These are phyloP conservation scores for Trifolium pratense DNA, from an alignment of 306 rosid genomes.

Conservation along the genomic window DNA sequence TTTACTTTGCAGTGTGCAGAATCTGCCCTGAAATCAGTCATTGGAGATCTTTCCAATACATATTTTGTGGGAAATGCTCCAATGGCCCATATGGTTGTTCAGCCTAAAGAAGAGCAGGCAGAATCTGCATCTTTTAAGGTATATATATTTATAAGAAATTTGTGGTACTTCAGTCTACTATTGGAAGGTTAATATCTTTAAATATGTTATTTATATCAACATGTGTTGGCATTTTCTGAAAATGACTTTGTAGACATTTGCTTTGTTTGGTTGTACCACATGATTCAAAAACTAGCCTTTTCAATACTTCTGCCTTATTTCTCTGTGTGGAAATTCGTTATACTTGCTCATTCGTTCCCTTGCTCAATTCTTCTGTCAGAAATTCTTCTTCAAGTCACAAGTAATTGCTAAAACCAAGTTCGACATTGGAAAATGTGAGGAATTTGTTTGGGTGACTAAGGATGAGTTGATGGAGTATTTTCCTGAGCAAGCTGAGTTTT, in stretches of 20 bases:
- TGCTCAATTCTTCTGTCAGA: slow-evolving; percentile 52
- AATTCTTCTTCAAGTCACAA: slow-evolving; percentile 90
- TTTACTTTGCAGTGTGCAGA: slow-evolving; percentile 79
- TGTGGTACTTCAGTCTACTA: slow-evolving; percentile 31
- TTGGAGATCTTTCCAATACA: slow-evolving; percentile 83
- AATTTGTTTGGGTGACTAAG: slow-evolving; percentile 91
- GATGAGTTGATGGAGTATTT: slow-evolving; percentile 82
- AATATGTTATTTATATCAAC: background rate
- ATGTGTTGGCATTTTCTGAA: slow-evolving; percentile 8
- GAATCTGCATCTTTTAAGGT: slow-evolving; percentile 68
- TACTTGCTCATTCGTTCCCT: slow-evolving; percentile 22
- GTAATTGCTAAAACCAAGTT: slow-evolving; percentile 75
- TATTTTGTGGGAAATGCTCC: slow-evolving; percentile 99
- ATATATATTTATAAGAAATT: too few species aligned
- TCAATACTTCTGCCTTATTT: slow-evolving; percentile 15
- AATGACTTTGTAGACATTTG: background rate
- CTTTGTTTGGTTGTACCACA: background rate
- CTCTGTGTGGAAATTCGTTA: slow-evolving; percentile 29
- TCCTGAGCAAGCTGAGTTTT: slow-evolving; percentile 78
- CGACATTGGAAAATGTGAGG: slow-evolving; percentile 64
- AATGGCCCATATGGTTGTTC: slow-evolving; percentile 74
- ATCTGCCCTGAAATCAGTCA: slow-evolving; percentile 69
- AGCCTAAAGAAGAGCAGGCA: slow-evolving; percentile 52
- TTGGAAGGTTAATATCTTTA: background rate
- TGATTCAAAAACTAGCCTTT: slow-evolving; percentile 26